Conservation (phyloP, 306 rosid species). For the Carpinus fangiana region DNA sequence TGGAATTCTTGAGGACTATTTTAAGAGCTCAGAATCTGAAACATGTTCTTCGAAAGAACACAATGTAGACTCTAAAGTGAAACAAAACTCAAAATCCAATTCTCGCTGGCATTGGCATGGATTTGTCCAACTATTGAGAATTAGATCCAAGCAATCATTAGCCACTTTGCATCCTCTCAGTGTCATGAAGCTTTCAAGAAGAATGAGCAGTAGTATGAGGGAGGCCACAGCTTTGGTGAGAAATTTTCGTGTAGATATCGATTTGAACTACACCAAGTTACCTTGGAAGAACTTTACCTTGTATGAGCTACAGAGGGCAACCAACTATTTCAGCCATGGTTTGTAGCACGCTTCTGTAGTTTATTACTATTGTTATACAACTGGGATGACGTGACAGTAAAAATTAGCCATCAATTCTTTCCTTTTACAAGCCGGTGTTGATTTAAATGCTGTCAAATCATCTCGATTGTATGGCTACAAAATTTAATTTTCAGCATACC, state of each 20-base stretch:
- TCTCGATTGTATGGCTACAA: too few relatives aligned
- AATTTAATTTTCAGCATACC: too few relatives aligned
- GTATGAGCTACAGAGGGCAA: constrained; percentile 68
- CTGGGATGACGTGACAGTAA: too few relatives aligned
- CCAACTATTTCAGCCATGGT: constrained; percentile 78
- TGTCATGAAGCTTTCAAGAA: constrained; percentile 52
- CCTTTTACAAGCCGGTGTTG: too few relatives aligned
- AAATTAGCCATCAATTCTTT: too few relatives aligned
- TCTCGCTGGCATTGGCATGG: constrained; percentile 67
- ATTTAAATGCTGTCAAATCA: too few relatives aligned
- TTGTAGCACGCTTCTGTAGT: background rate
- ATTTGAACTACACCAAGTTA: constrained; percentile 47
- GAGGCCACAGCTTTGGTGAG: constrained; percentile 42
- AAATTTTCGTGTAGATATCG: constrained; percentile 42
- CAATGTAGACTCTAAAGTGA: constrained; percentile 29
- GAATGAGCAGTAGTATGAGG: constrained; percentile 70
- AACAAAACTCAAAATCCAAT: constrained; percentile 37
- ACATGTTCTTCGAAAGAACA: constrained; percentile 65
- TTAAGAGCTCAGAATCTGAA: constrained; percentile 80
- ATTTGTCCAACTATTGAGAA: constrained; percentile 49
- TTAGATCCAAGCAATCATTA: constrained; percentile 51
- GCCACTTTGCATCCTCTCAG: constrained; percentile 57
- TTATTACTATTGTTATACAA: background rate
- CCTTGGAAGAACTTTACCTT: constrained; percentile 79
- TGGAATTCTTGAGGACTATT: constrained; percentile 86